Base-by-base conservation (phyloP, 2,329 filamentous ascomycete genomes). In the Leptoxyphium fumago region DNA sequence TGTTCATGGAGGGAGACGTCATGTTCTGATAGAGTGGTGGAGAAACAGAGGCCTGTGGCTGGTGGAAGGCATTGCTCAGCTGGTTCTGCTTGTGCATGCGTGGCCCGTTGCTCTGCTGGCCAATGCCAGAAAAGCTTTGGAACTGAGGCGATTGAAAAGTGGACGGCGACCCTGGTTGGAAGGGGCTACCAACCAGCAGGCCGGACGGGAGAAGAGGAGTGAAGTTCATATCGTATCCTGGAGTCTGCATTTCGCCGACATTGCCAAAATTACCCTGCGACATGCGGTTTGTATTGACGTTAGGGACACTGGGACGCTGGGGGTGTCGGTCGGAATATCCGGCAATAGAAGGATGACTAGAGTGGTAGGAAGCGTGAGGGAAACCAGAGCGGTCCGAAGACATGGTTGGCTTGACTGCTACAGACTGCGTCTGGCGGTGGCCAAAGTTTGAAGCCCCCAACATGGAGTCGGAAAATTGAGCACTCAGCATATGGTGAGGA, bases 161-260 rank as follows among this genome's bases (percentile, higher is more conserved):
- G 29, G 82, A 84, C 3, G 89, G 89, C 5, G 85, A 94, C 38
- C 88, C 91, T 11, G 91, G 87, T 67, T 96, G 91, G 67, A 96
- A 96, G 14, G 91, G 91, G 64, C 87, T 95, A 40, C 91, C 91
- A 42, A 96, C 81, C 21, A 98, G 78, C 55, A 98, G 73, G 66
- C 95, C 86, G 29, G 89, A 96, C 30, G 91, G 91, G 32, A 98
- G 77, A 52, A 98, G 75, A 51, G 91, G 89, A 10, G 91, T 95
- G 66, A 95, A 96, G 67, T 96, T 91, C 89, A 96, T 95, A 60
- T 96, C 91, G 60, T 87, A 94, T 38, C 77, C 86, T 13, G 91
- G 88, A 18, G 84, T 89, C 52, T 82, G 73, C 77, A 94, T 78
- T 51, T 94, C 87, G 55, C 74, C 75, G 47, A 39, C 50, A 41